Conservation (phyloP, 2,329 filamentous ascomycete genomes). For the Elsinoe ampelina region DNA sequence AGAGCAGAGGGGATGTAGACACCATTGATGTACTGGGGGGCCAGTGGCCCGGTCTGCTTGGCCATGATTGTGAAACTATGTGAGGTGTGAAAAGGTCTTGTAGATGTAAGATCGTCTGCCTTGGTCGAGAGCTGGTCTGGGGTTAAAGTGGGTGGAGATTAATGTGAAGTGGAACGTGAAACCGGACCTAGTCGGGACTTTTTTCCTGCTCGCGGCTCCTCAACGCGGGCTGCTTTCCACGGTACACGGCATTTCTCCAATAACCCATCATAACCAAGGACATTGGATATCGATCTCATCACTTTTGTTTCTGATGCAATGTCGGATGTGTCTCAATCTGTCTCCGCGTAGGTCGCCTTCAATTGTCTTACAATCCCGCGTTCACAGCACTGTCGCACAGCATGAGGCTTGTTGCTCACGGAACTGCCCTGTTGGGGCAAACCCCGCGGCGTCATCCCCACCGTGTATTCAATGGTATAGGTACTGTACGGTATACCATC, state of each 20-base stretch:
- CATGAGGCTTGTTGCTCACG: not conserved
- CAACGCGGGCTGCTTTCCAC: not conserved
- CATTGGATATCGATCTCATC: not conserved
- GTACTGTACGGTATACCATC: too few relatives aligned
- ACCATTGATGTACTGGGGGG: constrained; percentile 62
- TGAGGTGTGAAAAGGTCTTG: not conserved
- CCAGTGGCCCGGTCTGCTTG: constrained; percentile 34
- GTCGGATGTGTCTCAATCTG: too few relatives aligned
- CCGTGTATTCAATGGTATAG: not conserved
- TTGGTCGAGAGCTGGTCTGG: not conserved
- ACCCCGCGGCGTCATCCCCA: not conserved
- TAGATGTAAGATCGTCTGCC: not conserved
- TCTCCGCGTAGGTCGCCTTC: not conserved
- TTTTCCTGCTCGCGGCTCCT: constrained; percentile 1
- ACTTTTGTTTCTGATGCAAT: too few relatives aligned
- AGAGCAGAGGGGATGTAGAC: constrained; percentile 77
- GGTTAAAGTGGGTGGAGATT: not conserved
- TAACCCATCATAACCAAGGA: not conserved
- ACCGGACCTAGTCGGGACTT: not conserved
- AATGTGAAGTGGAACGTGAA: not conserved
- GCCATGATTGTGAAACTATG: not conserved
- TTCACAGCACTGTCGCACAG: not conserved
- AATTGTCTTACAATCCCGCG: not conserved
- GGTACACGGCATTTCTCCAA: not conserved
- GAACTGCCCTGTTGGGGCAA: not conserved